A percentile compares a stretch with the other conserved stretches of the same genome.
These are phyloP conservation scores for Wallacemonas collosoma DNA, from an alignment of 208 protist species.

Conservation along the genomic window DNA sequence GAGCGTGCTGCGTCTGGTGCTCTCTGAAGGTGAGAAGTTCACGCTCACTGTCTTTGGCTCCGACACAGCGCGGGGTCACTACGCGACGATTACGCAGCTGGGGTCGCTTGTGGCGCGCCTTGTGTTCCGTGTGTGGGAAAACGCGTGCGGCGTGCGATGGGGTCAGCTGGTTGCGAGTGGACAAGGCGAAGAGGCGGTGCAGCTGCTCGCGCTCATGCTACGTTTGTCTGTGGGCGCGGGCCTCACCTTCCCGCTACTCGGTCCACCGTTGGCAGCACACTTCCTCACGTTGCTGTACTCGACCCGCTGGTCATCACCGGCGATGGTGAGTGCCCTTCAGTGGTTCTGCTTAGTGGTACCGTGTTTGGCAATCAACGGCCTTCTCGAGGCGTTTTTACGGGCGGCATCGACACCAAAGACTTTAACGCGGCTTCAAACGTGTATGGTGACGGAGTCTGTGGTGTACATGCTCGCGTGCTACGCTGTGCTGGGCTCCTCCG, in stretches of 20 bases:
- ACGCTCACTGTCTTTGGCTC: constrained; percentile 69
- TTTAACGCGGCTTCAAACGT: constrained; percentile 47
- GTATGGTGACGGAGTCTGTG: constrained; percentile 50
- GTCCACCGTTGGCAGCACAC: constrained; percentile 52
- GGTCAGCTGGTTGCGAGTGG: constrained; percentile 56
- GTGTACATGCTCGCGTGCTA: constrained; percentile 67
- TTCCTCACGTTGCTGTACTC: constrained; percentile 81
- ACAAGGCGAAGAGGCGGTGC: constrained; percentile 25
- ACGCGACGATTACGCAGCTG: constrained; percentile 84
- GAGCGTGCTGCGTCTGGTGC: constrained; percentile 79
- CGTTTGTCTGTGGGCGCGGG: constrained; percentile 74
- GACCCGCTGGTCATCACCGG: constrained; percentile 60
- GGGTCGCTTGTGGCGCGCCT: constrained; percentile 87
- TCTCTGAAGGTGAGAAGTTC: constrained; percentile 90
- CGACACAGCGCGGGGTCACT: constrained; percentile 78
- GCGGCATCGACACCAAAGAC: constrained; percentile 44
- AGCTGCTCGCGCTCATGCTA: constrained; percentile 75
- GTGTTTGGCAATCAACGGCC: constrained; percentile 81
- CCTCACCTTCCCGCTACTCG: constrained; percentile 68
- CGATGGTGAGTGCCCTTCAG: constrained; percentile 69
- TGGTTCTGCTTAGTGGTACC: constrained; percentile 80
- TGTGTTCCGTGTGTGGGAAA: constrained; percentile 93
- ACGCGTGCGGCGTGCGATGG: constrained; percentile 81
- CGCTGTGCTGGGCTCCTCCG: constrained; percentile 26
- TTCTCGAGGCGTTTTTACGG: constrained; percentile 86